Base-by-base conservation (phyloP, 208 protist genomes). In the Wallacemonas sp. region DNA sequence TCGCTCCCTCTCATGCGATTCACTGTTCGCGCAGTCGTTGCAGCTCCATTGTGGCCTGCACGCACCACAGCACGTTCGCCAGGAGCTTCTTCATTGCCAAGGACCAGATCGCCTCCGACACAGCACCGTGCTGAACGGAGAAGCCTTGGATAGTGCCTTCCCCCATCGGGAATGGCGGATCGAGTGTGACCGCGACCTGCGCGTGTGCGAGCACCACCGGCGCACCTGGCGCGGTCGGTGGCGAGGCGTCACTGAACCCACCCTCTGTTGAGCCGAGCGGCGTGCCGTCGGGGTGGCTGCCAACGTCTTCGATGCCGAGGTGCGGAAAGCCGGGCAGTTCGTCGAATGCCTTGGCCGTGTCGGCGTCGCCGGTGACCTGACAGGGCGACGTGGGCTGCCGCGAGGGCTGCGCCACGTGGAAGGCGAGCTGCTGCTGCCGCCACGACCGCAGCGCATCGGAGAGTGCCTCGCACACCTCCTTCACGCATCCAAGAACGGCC, bases 1-100 rank as follows among this genome's bases (percentile, higher is more conserved):
- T 38, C 19, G 29, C 29, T 15, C 44, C 38, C 39, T 50, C 15
- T 44, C 15, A 24, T 38, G 15, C 66, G 22, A 21, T 24, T 66
- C 48, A 78, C 27, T 26, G 19, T 4, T 45, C 45, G 37, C 48
- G 39, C 37, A 89, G 54, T 10, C 71, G 71, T 63, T 84, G 66
- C 22, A 94, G 64, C 61, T 79, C 81, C 12, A 63, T 38, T 22
- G 83, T 88, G 19, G 76, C 90, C 26, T 65, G 27, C 54, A 85
- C 71, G 55, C 87, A 93, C 87, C 90, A 95, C 72, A 78, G 76
- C 42, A 93, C 78, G 24, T 89, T 79, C 10, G 70, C 70, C 53
- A 93, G 61, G 29, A 95, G 55, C 66, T 91, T 87, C 66, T 86
- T 85, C 87, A 93, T 92, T 13, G 69, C 86, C 5, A 92, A 33